Conservation (phyloP, 441 rosid genomes). For the Viola pubescens region DNA sequence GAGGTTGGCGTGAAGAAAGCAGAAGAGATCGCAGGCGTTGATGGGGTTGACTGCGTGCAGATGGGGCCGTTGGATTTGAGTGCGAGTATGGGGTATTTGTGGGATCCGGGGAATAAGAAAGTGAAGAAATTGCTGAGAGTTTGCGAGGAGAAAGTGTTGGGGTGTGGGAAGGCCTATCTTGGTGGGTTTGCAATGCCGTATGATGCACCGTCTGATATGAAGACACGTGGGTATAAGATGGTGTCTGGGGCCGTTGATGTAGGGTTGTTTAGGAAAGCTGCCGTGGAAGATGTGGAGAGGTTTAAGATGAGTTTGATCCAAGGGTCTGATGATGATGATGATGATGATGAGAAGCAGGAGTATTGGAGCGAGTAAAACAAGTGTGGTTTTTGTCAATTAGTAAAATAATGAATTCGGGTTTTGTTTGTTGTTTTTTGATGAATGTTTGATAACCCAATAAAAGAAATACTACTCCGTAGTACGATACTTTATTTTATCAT, state of each 20-base stretch:
- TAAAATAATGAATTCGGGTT: background rate
- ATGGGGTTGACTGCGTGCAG: conserved; percentile 86
- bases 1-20: conserved; percentile 57
- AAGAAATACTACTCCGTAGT: no score
- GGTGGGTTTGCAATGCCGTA: conserved; percentile 74
- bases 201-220: conserved; percentile 44
- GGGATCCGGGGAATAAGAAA: conserved; percentile 95
- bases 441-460: no score
- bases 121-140: conserved; percentile 54
- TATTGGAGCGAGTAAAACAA: conserved; percentile 56
- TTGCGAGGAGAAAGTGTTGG: conserved; percentile 69
- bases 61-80: conserved; percentile 96
- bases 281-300: conserved; percentile 60
- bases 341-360: conserved; percentile 56
- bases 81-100: conserved; percentile 73
- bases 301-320: conserved; percentile 48
- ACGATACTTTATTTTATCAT: no score
- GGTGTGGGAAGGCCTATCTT: conserved; percentile 48
- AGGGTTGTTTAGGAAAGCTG: conserved; percentile 62
- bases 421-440: background rate
- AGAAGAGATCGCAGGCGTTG: conserved; percentile 69
- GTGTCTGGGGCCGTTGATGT: conserved; percentile 70
- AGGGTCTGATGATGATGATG: conserved; percentile 35
- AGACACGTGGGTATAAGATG: conserved; percentile 67
- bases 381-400: background rate